Evolutionary conservation across 306 rosid genomes (phyloP), one percentile per base, ranked within the genome.

Genomic region (Hippophae gyantsensis): DNA sequence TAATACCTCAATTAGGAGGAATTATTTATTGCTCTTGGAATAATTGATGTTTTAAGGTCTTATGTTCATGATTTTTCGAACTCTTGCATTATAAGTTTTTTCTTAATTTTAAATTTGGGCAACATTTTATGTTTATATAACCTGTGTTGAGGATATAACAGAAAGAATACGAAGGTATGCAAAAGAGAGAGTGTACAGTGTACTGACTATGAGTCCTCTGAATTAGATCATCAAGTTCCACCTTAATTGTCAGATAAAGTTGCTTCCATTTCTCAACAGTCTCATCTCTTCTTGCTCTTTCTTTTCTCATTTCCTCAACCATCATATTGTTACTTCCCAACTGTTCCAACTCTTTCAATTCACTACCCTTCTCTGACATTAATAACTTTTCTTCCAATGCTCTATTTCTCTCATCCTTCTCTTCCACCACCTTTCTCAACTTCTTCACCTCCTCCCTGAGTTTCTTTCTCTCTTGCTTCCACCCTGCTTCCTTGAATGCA

Each of bases 181-280:
- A 32, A 4, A 32, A 32, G 38, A 32, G 38, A 32, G 38, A 32
- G 5, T 32, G 38, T 18, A 18, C 1, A 32, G 5, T 32, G 38
- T 32, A 32, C 38, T 32, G 83, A 77, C 75, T 72, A 74, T 77
- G 79, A 57, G 97, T 88, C 26, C 94, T 88, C 53, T 81, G 93
- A 66, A 92, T 92, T 73, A 92, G 99, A 48, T 92, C 88, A 74
- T 92, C 99, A 41, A 92, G 92, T 67, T 92, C 99, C 66, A 61
- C 60, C 82, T 88, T 92, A 40, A 92, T 92, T 13, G 86, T 89
- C 62, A 83, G 84, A 72, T 92, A 92, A 7, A 92, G 94, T 64
- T 92, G 97, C 75, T 92, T 92, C 99, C 99, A 92, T 43, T 82
- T 92, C 71, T 88, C 93, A 27, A 88, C 81, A 61, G 99, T 85